phyloP scores from a whole-genome alignment of 2,329 filamentous ascomycete species.

The Beauveria rudraprayagi region DNA sequence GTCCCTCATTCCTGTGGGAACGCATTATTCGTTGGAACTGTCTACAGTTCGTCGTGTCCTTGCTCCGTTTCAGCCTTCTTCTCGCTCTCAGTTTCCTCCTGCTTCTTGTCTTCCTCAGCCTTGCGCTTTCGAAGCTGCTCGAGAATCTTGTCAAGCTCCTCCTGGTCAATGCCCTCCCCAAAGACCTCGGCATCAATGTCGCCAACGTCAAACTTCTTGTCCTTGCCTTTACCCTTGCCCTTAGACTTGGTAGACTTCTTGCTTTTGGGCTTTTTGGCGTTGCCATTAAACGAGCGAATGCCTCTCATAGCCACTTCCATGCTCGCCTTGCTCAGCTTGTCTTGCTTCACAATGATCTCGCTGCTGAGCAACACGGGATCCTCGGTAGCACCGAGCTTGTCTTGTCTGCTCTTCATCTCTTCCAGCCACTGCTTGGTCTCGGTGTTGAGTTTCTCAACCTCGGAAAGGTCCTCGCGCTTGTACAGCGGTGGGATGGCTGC shows the following conservation, averaged over 20 bases:
- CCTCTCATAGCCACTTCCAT: constrained; percentile 65
- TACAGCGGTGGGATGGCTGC: constrained; percentile 60
- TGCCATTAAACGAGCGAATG: constrained; percentile 47
- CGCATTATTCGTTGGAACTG: background rate
- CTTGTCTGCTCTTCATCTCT: constrained; percentile 62
- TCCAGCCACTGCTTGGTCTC: constrained; percentile 66
- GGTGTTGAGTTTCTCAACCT: constrained; percentile 54
- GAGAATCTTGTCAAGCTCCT: constrained; percentile 44
- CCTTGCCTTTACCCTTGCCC: constrained; percentile 21
- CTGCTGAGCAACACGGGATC: constrained; percentile 67
- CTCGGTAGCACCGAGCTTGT: constrained; percentile 58
- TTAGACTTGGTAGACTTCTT: constrained; percentile 20
- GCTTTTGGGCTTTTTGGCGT: constrained; percentile 35
- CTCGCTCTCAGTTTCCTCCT: constrained; percentile 12
- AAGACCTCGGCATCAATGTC: constrained; percentile 24
- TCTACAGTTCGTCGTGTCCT: constrained; percentile 9
- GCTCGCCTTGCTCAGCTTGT: constrained; percentile 62
- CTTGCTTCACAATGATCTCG: constrained; percentile 61
- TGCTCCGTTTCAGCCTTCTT: constrained; percentile 15
- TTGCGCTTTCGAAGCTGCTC: constrained; percentile 25
- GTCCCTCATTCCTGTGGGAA: background rate
- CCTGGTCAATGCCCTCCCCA: constrained; percentile 28
- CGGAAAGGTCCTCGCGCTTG: constrained; percentile 61
- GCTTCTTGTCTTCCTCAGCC: constrained; percentile 21
- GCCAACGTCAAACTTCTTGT: constrained; percentile 26